Evolutionary conservation across 2,329 filamentous ascomycete genomes (phyloP).

Genomic region (Monilinia fructicola): DNA sequence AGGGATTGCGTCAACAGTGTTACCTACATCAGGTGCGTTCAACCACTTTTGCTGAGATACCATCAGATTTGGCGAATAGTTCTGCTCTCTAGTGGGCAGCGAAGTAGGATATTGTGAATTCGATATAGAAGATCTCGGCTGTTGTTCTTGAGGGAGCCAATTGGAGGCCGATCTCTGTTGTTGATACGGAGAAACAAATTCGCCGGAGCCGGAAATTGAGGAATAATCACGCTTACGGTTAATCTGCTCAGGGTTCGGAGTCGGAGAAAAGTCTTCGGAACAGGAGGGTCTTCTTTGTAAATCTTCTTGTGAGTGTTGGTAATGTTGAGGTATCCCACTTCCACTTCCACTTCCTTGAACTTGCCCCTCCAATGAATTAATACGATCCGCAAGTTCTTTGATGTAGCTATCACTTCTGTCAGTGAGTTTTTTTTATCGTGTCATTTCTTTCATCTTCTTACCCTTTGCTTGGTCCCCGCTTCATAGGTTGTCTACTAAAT

Average conservation of each 20-base stretch:
- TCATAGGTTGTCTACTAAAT: constrained; percentile 85
- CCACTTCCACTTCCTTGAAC: constrained; percentile 48
- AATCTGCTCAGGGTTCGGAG: constrained; percentile 45
- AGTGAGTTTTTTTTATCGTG: constrained; percentile 27
- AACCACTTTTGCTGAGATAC: constrained; percentile 38
- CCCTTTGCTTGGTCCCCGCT: constrained; percentile 86
- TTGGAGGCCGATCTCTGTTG: constrained; percentile 33
- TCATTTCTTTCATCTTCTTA: constrained; percentile 43
- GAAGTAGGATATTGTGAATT: constrained; percentile 26
- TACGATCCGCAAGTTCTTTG: constrained; percentile 83
- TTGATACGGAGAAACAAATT: constrained; percentile 44
- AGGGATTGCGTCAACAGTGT: constrained; percentile 35
- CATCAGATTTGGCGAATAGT: constrained; percentile 39
- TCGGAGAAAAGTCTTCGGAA: constrained; percentile 53
- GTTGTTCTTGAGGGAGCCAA: constrained; percentile 34
- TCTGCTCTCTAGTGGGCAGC: constrained; percentile 33
- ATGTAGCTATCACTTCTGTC: constrained; percentile 63
- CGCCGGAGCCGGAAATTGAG: constrained; percentile 46
- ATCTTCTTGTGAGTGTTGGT: constrained; percentile 41
- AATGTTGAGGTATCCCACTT: constrained; percentile 42
- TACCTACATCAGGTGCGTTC: constrained; percentile 36
- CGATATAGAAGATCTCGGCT: constrained; percentile 27
- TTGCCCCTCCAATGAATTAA: constrained; percentile 79
- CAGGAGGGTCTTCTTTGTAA: constrained; percentile 43
- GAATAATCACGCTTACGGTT: constrained; percentile 51